Base-by-base conservation (phyloP, 257 asterid species). In the Solanum virginianum region DNA sequence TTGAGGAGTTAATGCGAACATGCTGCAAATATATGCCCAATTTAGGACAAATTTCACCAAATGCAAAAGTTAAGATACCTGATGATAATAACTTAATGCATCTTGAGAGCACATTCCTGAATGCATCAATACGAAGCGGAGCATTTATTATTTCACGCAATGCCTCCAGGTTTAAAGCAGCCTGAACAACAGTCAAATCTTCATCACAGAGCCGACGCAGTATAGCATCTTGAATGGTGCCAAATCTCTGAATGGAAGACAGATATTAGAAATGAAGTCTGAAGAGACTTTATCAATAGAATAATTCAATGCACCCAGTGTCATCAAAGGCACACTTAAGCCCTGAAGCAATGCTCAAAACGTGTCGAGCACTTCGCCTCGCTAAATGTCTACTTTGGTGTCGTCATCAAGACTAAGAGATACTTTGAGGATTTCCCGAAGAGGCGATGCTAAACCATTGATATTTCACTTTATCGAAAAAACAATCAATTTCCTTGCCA, bases 121-220 rank as follows among this genome's bases (percentile, higher is more conserved):
- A 84, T 81, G 93, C 93, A 65, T 92, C 97, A 55, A 88, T 81
- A 83, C 92, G 90, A 87, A 43, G 85, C 26, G 93, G 86, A 10
- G 94, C 62, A 88, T 87, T 87, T 75, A 94, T 79, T 45, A 95
- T 87, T 69, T 92, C 94, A 3, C 90, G 75, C 85, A 95, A 83
- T 57, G 87, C 86, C 86, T 93, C 88, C 87, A 95, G 59, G 55
- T 89, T 90, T 86, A 97, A 85, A 87, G 90, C 97, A 82, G 92
- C 95, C 85, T 91, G 91, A 82, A 93, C 97, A 86, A 97, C 99
- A 87, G 86, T 87, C 80, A 97, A 84, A 87, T 97, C 97, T 87
- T 94, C 98, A 75, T 95, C 98, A 81, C 89, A 88, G 86, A 97
- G 96, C 86, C 96, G 90, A 68, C 91, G 95, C 69, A 90, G 41